These are phyloP conservation scores for Colletotrichum limetticola DNA, from an alignment of 2,329 filamentous ascomycete species.

Conservation along the genomic window DNA sequence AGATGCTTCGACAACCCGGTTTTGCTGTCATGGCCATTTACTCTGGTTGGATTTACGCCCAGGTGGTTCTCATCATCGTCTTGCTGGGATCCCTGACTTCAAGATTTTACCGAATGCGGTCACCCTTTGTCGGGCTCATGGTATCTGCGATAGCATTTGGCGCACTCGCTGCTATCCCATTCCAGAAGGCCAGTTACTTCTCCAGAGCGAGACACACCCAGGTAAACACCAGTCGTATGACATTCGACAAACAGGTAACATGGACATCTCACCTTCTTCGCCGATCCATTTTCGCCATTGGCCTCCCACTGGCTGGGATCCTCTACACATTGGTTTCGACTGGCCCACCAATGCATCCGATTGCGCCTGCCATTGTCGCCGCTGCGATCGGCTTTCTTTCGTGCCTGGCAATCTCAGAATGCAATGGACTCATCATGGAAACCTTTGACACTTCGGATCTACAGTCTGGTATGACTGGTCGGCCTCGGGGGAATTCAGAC, in stretches of 20 bases:
- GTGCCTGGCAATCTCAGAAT: slow-evolving; percentile 79
- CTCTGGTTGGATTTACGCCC: slow-evolving; percentile 81
- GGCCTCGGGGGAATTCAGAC: slow-evolving; percentile 54
- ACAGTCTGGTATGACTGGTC: slow-evolving; percentile 75
- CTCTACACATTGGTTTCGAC: slow-evolving; percentile 75
- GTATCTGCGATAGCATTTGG: slow-evolving; percentile 75
- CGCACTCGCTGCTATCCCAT: slow-evolving; percentile 75
- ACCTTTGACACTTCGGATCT: slow-evolving; percentile 85
- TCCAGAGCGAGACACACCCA: slow-evolving; percentile 70
- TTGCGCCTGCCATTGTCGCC: slow-evolving; percentile 74
- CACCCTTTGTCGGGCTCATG: slow-evolving; percentile 74
- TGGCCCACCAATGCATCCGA: slow-evolving; percentile 69
- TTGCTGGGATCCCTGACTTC: slow-evolving; percentile 79
- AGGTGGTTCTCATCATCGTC: slow-evolving; percentile 78
- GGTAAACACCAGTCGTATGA: slow-evolving; percentile 73
- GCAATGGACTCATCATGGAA: slow-evolving; percentile 82
- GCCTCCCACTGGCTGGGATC: slow-evolving; percentile 73
- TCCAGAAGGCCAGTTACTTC: slow-evolving; percentile 77
- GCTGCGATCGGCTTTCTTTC: slow-evolving; percentile 76
- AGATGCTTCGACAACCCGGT: slow-evolving; percentile 80
- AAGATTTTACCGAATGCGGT: slow-evolving; percentile 71
- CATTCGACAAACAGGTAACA: slow-evolving; percentile 69
- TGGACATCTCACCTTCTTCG: slow-evolving; percentile 81
- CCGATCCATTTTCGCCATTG: slow-evolving; percentile 72
- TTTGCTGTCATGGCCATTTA: slow-evolving; percentile 80